These are phyloP conservation scores for Hymenoscyphus fructigenus DNA, from an alignment of 2,329 filamentous ascomycete genomes.

Conservation along the genomic window DNA sequence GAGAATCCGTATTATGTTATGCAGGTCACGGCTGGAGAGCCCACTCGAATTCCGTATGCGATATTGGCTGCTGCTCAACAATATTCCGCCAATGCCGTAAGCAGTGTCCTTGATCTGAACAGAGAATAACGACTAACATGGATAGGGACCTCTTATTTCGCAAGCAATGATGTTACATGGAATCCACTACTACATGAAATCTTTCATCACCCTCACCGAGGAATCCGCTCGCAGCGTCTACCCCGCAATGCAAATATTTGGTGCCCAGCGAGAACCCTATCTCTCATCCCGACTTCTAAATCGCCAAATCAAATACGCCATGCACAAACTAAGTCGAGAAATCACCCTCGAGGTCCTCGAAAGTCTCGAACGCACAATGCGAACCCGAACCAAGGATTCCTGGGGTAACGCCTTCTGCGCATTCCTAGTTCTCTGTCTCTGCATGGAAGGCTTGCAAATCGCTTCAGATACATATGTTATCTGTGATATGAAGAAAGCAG, in stretches of 20 bases:
- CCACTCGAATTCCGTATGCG: constrained; percentile 14
- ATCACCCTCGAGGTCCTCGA: constrained; percentile 23
- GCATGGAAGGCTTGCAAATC: constrained; percentile 27
- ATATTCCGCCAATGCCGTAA: constrained; percentile 23
- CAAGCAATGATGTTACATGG: constrained; percentile 29
- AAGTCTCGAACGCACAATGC: constrained; percentile 26
- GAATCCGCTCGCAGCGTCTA: constrained; percentile 20
- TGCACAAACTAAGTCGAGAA: constrained; percentile 27
- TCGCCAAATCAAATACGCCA: constrained; percentile 28
- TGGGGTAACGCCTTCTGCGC: constrained; percentile 29
- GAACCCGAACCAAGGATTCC: constrained; percentile 23
- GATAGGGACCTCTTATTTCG: constrained; percentile 10
- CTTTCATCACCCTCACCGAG: constrained; percentile 25
- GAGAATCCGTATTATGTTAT: constrained; percentile 19
- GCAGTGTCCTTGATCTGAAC: background rate
- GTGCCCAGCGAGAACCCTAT: constrained; percentile 15
- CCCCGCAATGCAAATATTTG: constrained; percentile 8
- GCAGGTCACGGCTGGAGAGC: constrained; percentile 24
- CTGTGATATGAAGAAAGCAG: constrained; percentile 21
- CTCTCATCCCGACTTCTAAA: constrained; percentile 29
- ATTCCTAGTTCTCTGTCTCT: constrained; percentile 30
- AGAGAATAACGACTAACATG: background rate
- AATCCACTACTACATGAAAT: constrained; percentile 31
- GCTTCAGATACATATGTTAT: constrained; percentile 28
- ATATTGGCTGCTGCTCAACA: constrained; percentile 21